Percentiles rank a stretch among this genome's conserved stretches.
Evolutionary conservation across 2,329 filamentous ascomycete genomes (phyloP).

Genomic region (Apiospora aurea): DNA sequence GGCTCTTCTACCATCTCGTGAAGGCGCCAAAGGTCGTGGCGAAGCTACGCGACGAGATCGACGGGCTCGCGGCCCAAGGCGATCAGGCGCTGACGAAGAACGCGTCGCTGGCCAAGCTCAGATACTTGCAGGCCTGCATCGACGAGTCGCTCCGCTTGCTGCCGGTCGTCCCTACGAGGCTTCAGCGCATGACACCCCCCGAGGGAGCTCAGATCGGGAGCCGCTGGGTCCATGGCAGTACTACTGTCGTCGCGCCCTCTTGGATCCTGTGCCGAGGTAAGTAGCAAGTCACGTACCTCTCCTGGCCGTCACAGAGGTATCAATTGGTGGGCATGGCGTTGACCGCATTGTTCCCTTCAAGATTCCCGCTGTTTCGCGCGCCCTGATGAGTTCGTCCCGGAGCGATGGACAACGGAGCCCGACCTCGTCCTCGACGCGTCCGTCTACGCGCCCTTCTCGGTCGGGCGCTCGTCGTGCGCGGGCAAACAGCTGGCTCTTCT

Average conservation of each 20-base stretch:
- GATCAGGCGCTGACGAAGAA: slow-evolving; percentile 22
- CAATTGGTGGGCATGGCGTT: not conserved
- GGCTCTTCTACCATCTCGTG: slow-evolving; percentile 25
- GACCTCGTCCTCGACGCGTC: slow-evolving; percentile 34
- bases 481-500: slow-evolving; percentile 47
- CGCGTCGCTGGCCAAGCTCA: slow-evolving; percentile 10
- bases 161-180: slow-evolving; percentile 17
- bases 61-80: slow-evolving; percentile 25
- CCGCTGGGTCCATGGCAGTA: not conserved
- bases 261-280: not conserved
- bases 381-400: slow-evolving; percentile 37
- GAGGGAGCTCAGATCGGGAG: slow-evolving; percentile 8
- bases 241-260: not conserved
- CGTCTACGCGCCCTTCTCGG: slow-evolving; percentile 39
- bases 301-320: not conserved
- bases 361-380: slow-evolving; percentile 33
- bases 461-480: slow-evolving; percentile 43
- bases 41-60: slow-evolving; percentile 28
- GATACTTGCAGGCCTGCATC: slow-evolving; percentile 28
- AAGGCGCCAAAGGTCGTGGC: slow-evolving; percentile 21
- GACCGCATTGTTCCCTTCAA: slow-evolving; percentile 28
- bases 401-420: slow-evolving; percentile 33
- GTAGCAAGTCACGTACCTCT: not conserved
- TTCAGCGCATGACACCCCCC: slow-evolving; percentile 25
- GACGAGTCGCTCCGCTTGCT: slow-evolving; percentile 25